These are phyloP conservation scores for Eucalyptus paniculata DNA, from an alignment of 345 rosid genomes.

Conservation along the genomic window DNA sequence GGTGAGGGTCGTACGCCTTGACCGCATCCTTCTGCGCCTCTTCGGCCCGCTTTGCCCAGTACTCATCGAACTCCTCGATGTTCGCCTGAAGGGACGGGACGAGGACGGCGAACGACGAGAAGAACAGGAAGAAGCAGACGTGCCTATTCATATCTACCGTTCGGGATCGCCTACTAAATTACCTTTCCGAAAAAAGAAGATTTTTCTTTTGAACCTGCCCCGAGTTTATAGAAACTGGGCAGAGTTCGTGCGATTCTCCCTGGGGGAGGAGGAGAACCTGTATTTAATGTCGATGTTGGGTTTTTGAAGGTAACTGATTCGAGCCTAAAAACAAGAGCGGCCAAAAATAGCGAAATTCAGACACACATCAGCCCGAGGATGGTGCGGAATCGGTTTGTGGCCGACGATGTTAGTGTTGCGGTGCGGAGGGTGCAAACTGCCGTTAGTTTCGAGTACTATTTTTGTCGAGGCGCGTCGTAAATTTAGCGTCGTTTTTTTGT, in stretches of 20 bases:
- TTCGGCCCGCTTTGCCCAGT: slow-evolving; percentile 34
- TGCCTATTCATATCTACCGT: neutral
- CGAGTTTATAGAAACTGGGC: neutral
- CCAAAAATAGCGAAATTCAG: neutral
- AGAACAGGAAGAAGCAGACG: neutral
- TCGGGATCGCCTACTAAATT: neutral
- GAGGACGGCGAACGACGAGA: slow-evolving; percentile 4
- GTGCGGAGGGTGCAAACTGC: neutral
- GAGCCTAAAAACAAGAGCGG: neutral
- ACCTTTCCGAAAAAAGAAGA: neutral
- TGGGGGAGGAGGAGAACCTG: neutral
- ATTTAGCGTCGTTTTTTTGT: neutral
- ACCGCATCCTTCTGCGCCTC: slow-evolving; percentile 15
- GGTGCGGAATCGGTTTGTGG: neutral
- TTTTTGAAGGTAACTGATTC: neutral
- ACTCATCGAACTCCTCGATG: slow-evolving; percentile 30
- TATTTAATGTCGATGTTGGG: neutral
- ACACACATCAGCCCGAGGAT: neutral
- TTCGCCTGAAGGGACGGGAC: slow-evolving; percentile 14
- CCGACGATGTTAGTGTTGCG: neutral
- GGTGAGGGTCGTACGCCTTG: slow-evolving; percentile 37
- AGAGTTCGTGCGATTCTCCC: neutral
- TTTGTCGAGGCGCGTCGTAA: neutral
- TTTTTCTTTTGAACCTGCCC: neutral
- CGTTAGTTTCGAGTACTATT: neutral